Evolutionary conservation across 345 rosid genomes (phyloP).

Genomic region (Salix udensis): DNA sequence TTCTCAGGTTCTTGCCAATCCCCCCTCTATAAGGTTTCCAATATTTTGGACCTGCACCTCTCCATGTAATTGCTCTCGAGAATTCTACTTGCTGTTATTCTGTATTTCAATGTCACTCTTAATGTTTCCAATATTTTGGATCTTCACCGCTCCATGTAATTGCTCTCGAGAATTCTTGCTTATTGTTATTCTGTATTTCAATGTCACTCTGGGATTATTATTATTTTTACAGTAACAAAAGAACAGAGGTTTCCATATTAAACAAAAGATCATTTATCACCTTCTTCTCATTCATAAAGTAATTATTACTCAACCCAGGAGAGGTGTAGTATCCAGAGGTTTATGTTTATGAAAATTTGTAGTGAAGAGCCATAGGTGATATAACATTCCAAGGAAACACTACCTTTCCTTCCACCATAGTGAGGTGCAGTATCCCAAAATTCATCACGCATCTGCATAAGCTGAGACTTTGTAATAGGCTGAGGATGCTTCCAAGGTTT

Average conservation of each 20-base stretch:
- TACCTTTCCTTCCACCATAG: constrained; percentile 86
- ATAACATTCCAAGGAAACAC: neutral
- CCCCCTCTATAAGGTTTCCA: neutral
- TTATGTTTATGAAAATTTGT: neutral
- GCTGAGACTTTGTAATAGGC: constrained; percentile 67
- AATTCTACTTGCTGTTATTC: neutral
- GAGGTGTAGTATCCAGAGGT: neutral
- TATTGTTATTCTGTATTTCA: neutral
- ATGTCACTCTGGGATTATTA: neutral
- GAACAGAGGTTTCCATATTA: neutral
- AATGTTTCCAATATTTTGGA: neutral
- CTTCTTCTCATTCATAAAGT: neutral
- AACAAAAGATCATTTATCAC: neutral
- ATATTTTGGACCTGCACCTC: neutral
- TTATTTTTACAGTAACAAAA: neutral
- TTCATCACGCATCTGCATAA: constrained; percentile 75
- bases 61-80: neutral
- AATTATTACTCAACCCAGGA: too few relatives aligned
- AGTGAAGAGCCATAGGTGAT: neutral
- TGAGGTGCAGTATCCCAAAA: constrained; percentile 99
- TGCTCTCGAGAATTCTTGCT: neutral
- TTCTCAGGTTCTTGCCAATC: neutral
- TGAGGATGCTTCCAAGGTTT: constrained; percentile 86
- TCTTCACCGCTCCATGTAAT: neutral
- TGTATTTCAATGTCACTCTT: neutral